phyloP scores from a whole-genome alignment of 345 rosid species.

The Salix arbutifolia region DNA sequence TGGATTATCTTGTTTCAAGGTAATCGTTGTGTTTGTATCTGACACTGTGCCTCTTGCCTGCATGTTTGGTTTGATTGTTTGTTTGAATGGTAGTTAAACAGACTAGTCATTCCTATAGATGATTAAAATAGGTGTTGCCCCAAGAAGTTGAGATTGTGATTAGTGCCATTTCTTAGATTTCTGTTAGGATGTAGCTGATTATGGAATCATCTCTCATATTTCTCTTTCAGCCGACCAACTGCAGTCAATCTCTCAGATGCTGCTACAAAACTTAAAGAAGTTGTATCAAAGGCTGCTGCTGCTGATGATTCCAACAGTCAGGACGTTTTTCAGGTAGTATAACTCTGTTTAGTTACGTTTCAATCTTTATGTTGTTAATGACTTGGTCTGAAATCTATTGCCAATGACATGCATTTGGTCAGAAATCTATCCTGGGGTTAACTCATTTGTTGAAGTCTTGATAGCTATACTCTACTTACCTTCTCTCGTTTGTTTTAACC shows the following conservation, averaged over 20 bases:
- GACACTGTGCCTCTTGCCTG: background rate
- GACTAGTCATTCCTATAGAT: background rate
- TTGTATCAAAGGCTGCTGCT: constrained; percentile 44
- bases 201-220: constrained; percentile 1
- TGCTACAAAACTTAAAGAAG: constrained; percentile 64
- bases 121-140: background rate
- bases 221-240: constrained; percentile 71
- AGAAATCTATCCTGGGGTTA: too few relatives aligned
- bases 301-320: constrained; percentile 33
- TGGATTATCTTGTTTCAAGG: constrained; percentile 85
- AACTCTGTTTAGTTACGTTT: background rate
- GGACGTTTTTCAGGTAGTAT: constrained; percentile 52
- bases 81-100: background rate
- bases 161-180: background rate
- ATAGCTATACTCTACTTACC: too few relatives aligned
- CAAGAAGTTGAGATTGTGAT: background rate
- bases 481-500: background rate
- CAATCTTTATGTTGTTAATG: background rate
- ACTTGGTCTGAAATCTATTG: constrained; percentile 1
- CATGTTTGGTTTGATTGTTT: background rate
- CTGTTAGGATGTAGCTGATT: constrained; percentile 8
- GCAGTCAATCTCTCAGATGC: constrained; percentile 93
- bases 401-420: too few relatives aligned
- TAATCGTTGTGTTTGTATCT: constrained; percentile 2
- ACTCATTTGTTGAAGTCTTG: too few relatives aligned